A percentile compares a stretch with the other conserved stretches of the same genome.
Evolutionary conservation across 176 grass and related monocot species (phyloP).

Genomic region (Phyllostachys edulis): DNA sequence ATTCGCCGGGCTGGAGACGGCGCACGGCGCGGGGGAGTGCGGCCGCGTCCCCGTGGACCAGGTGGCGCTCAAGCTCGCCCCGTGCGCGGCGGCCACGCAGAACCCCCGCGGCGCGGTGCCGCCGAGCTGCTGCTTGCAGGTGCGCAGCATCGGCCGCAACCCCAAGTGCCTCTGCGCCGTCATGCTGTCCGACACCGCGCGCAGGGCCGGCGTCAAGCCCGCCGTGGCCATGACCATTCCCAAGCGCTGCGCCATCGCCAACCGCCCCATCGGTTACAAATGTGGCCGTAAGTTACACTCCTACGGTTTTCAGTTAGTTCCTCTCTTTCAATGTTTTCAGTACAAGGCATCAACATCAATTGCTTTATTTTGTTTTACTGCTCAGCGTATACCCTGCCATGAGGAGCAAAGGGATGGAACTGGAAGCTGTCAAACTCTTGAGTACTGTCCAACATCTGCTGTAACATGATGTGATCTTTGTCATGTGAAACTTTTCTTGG

Average conservation of each 20-base stretch:
- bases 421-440: not conserved
- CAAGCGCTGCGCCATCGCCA: slow-evolving; percentile 75
- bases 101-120: slow-evolving; percentile 50
- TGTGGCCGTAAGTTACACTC: slow-evolving; percentile 53
- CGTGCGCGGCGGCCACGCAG: slow-evolving; percentile 62
- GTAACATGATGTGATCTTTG: slow-evolving; percentile 23
- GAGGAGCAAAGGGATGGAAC: slow-evolving; percentile 27
- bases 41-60: slow-evolving; percentile 49
- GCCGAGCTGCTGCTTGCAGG: slow-evolving; percentile 56
- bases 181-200: slow-evolving; percentile 74
- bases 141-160: slow-evolving; percentile 56
- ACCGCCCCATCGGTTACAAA: slow-evolving; percentile 80
- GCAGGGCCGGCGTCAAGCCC: slow-evolving; percentile 63
- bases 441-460: not conserved
- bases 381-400: slow-evolving; percentile 61
- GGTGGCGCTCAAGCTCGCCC: slow-evolving; percentile 59
- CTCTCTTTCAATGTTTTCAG: not conserved
- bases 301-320: not conserved
- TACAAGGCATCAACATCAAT: not conserved
- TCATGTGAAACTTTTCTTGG: not conserved
- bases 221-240: slow-evolving; percentile 74
- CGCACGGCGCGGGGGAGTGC: slow-evolving; percentile 64
- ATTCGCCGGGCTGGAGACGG: slow-evolving; percentile 15
- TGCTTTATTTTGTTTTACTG: slow-evolving; percentile 9
- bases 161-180: slow-evolving; percentile 76